Evolutionary conservation across 352 stramenopile genomes (phyloP).

Genomic region (Peronosclerospora sorghi): DNA sequence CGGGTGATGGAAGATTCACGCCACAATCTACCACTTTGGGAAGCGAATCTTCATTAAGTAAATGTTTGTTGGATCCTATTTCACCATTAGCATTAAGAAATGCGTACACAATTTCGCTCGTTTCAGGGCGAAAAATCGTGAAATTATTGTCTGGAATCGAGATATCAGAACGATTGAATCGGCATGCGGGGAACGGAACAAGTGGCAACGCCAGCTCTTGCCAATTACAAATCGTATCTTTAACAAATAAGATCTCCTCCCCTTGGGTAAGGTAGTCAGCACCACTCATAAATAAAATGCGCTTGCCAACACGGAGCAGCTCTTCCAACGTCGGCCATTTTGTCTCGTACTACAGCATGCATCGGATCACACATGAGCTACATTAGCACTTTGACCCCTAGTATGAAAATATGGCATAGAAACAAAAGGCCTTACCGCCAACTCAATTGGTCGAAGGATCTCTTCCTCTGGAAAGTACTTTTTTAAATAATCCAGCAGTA

Average conservation of each 20-base stretch:
- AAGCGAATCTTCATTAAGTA: slow-evolving; percentile 58
- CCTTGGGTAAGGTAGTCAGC: slow-evolving; percentile 51
- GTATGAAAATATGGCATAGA: background rate
- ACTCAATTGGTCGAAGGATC: slow-evolving; percentile 53
- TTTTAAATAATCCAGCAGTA: slow-evolving; percentile 53
- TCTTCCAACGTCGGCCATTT: slow-evolving; percentile 58
- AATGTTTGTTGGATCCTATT: slow-evolving; percentile 49
- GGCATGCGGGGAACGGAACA: slow-evolving; percentile 45
- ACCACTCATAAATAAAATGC: slow-evolving; percentile 69
- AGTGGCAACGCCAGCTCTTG: slow-evolving; percentile 58
- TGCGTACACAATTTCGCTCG: slow-evolving; percentile 76
- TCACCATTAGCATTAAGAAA: slow-evolving; percentile 73
- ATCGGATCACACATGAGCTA: background rate
- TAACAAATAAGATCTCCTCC: slow-evolving; percentile 68
- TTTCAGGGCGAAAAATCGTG: slow-evolving; percentile 72
- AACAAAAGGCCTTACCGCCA: slow-evolving; percentile 25
- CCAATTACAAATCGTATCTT: slow-evolving; percentile 67
- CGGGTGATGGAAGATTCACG: slow-evolving; percentile 68
- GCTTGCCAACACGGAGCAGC: slow-evolving; percentile 49
- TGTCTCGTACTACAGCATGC: slow-evolving; percentile 20
- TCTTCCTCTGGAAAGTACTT: slow-evolving; percentile 45
- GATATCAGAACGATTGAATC: slow-evolving; percentile 30
- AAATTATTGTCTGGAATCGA: slow-evolving; percentile 31
- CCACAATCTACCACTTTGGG: slow-evolving; percentile 54
- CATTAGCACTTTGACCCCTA: background rate